phyloP scores from a whole-genome alignment of 2,329 filamentous ascomycete genomes.

The Lasiodiplodia theobromae region DNA sequence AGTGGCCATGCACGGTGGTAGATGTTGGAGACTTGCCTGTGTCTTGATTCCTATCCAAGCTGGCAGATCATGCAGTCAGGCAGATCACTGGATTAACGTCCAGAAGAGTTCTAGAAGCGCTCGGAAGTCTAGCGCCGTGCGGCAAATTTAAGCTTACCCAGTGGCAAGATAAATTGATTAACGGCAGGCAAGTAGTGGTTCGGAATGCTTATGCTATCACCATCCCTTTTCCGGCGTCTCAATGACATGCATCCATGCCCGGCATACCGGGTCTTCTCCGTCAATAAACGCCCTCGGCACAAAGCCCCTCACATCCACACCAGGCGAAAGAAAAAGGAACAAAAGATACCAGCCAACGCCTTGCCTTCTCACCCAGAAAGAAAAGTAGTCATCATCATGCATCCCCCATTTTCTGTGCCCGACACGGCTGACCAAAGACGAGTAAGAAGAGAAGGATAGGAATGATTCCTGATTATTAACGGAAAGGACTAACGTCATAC shows the following conservation, averaged over 20 bases:
- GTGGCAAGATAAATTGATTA: background rate
- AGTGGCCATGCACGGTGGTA: too few relatives aligned
- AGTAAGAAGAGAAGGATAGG: background rate
- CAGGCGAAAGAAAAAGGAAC: background rate
- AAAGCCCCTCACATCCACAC: background rate
- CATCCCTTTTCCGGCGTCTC: background rate
- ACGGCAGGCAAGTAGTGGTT: background rate
- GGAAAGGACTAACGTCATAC: conserved; percentile 6
- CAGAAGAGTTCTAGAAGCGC: conserved; percentile 5
- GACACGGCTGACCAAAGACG: background rate
- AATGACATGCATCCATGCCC: conserved; percentile 12
- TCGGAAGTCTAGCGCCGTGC: background rate
- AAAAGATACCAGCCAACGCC: conserved; percentile 11
- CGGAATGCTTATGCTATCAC: conserved; percentile 6
- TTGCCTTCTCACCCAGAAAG: conserved; percentile 4
- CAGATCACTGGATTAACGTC: background rate
- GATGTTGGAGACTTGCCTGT: too few relatives aligned
- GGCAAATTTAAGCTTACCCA: conserved; percentile 10
- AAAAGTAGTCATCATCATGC: background rate
- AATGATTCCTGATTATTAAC: background rate
- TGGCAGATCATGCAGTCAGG: background rate
- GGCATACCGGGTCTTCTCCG: background rate
- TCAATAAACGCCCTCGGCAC: conserved; percentile 1
- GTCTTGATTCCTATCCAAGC: background rate
- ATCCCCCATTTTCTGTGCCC: background rate